These are phyloP conservation scores for Zygnema circumcarinatum DNA, from an alignment of 139 green algal genomes.

Conservation along the genomic window DNA sequence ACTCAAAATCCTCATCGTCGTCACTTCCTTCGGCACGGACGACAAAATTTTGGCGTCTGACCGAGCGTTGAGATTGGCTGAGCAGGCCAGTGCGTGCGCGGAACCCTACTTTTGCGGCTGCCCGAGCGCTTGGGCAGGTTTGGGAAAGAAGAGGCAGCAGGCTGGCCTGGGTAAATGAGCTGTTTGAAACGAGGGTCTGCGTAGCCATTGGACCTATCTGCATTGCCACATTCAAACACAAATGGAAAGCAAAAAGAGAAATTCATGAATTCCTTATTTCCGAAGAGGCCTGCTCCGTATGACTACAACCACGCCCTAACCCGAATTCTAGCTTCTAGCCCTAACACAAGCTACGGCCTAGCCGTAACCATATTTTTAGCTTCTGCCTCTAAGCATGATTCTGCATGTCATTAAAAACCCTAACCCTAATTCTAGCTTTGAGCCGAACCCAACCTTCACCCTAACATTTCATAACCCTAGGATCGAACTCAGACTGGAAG, in stretches of 20 bases:
- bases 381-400: background rate
- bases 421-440: background rate
- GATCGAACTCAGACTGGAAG: too few relatives aligned
- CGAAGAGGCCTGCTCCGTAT: background rate
- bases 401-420: background rate
- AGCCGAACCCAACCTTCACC: too few relatives aligned
- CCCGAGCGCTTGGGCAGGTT: background rate
- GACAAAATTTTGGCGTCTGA: background rate
- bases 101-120: too few relatives aligned
- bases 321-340: background rate
- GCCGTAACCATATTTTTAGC: too few relatives aligned
- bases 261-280: background rate
- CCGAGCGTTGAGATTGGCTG: background rate
- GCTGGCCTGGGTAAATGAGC: background rate
- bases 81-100: background rate
- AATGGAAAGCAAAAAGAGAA: background rate
- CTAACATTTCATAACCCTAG: too few relatives aligned
- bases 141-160: background rate
- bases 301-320: background rate
- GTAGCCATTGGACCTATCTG: background rate
- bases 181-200: background rate
- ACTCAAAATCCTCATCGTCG: constrained; percentile 38
- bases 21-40: background rate
- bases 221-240: too few relatives aligned
- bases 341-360: too few relatives aligned